Percentiles rank a stretch among this genome's conserved stretches.
phyloP scores from a whole-genome alignment of 2,329 filamentous ascomycete genomes.

The Cordyceps farinosa region DNA sequence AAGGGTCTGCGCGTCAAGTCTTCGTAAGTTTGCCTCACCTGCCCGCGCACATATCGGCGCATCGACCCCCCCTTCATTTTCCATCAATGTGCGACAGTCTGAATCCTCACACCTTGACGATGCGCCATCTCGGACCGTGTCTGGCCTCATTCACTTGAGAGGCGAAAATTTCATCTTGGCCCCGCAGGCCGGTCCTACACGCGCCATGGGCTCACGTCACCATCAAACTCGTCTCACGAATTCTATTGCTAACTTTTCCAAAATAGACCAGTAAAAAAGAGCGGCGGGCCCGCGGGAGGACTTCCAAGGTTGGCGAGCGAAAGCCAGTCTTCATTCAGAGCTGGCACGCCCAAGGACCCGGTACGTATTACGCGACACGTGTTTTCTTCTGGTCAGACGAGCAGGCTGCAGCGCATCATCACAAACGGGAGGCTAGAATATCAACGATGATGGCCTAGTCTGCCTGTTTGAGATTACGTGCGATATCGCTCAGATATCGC shows the following conservation, averaged over 20 bases:
- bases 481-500: background rate
- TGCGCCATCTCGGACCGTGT: background rate
- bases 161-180: conserved; percentile 10
- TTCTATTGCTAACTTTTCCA: conserved; percentile 14
- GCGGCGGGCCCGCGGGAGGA: conserved; percentile 64
- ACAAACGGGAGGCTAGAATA: background rate
- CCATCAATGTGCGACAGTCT: background rate
- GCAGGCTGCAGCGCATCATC: background rate
- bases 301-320: conserved; percentile 63
- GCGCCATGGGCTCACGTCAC: background rate
- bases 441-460: background rate
- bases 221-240: background rate
- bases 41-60: background rate
- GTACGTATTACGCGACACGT: conserved; percentile 39
- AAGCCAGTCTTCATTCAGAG: conserved; percentile 58
- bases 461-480: background rate
- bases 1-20: conserved; percentile 63
- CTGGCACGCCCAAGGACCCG: conserved; percentile 50
- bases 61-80: background rate
- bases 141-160: background rate
- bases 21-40: conserved; percentile 53
- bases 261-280: conserved; percentile 68
- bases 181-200: conserved; percentile 5
- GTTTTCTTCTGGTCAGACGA: background rate
- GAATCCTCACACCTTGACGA: background rate